Percentiles rank a stretch among this genome's conserved stretches.
phyloP scores from a whole-genome alignment of 192 early-diverging fungal species.

The Pilaira anomala region DNA sequence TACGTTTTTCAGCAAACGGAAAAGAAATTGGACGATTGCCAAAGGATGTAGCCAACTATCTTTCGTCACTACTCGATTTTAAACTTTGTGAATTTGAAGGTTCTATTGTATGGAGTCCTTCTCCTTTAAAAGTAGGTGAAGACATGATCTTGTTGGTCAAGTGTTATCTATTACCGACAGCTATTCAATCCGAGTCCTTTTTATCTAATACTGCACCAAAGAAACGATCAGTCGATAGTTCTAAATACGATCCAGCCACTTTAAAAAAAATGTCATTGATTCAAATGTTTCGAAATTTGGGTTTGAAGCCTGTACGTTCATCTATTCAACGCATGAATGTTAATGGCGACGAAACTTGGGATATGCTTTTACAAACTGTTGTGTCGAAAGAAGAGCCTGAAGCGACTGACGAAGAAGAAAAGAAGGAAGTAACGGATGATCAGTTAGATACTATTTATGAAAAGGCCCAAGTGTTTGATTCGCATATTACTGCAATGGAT shows the following conservation, averaged over 20 bases:
- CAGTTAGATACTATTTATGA: slow-evolving; percentile 53
- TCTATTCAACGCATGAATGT: slow-evolving; percentile 5
- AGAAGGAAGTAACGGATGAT: slow-evolving; percentile 48
- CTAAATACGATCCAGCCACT: neutral
- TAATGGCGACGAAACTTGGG: neutral
- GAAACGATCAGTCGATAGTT: slow-evolving; percentile 7
- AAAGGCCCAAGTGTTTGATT: slow-evolving; percentile 51
- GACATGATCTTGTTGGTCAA: slow-evolving; percentile 44
- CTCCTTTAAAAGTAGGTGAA: slow-evolving; percentile 33
- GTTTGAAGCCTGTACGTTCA: slow-evolving; percentile 20
- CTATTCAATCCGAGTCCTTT: slow-evolving; percentile 3
- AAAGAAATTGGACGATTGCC: slow-evolving; percentile 47
- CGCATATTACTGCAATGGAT: slow-evolving; percentile 44
- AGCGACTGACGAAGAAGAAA: slow-evolving; percentile 25
- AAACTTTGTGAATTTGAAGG: slow-evolving; percentile 45
- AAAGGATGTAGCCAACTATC: slow-evolving; percentile 37
- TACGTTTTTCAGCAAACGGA: slow-evolving; percentile 41
- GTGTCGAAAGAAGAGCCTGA: slow-evolving; percentile 7
- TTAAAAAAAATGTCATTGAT: slow-evolving; percentile 24
- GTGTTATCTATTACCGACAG: slow-evolving; percentile 38
- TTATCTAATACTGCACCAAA: neutral
- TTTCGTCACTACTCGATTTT: slow-evolving; percentile 48
- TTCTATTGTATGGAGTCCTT: slow-evolving; percentile 35
- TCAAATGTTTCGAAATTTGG: slow-evolving; percentile 15
- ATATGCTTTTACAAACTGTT: slow-evolving; percentile 13